These are phyloP conservation scores for Pseudopyrenochaeta lycopersici DNA, from an alignment of 2,329 filamentous ascomycete species.

Conservation along the genomic window DNA sequence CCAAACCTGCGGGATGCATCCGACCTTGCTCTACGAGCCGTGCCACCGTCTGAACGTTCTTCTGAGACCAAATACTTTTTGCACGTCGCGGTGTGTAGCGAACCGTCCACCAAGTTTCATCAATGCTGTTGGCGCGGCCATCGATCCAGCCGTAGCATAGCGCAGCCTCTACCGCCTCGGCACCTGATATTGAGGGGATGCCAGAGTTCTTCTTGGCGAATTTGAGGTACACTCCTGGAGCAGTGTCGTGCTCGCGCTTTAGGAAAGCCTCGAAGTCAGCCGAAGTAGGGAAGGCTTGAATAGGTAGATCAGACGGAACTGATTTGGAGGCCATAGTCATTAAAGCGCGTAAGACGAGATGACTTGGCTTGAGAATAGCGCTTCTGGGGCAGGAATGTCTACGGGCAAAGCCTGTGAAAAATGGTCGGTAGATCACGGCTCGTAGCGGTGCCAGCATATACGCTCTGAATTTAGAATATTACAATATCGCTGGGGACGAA, in stretches of 20 bases:
- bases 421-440: not conserved
- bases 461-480: too few species aligned
- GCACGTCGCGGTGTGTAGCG: conserved; percentile 67
- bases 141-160: conserved; percentile 73
- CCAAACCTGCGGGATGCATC: conserved; percentile 60
- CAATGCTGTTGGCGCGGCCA: conserved; percentile 59
- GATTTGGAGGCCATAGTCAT: conserved; percentile 11
- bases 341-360: not conserved
- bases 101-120: conserved; percentile 61
- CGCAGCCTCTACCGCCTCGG: conserved; percentile 64
- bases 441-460: too few species aligned
- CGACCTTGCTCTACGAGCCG: conserved; percentile 56
- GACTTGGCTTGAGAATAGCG: too few species aligned
- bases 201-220: conserved; percentile 59
- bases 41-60: conserved; percentile 65
- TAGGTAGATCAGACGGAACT: conserved; percentile 8
- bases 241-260: conserved; percentile 44
- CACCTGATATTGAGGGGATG: conserved; percentile 55
- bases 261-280: conserved; percentile 37
- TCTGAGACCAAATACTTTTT: conserved; percentile 67
- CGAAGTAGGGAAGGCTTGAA: conserved; percentile 12
- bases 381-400: too few species aligned
- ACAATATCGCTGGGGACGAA: too few species aligned
- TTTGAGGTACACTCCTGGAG: conserved; percentile 58
- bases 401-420: too few species aligned